Evolutionary conservation across 352 stramenopile species (phyloP), one percentile per base, ranked within the genome.

Genomic region (Globisporangium ultimum): DNA sequence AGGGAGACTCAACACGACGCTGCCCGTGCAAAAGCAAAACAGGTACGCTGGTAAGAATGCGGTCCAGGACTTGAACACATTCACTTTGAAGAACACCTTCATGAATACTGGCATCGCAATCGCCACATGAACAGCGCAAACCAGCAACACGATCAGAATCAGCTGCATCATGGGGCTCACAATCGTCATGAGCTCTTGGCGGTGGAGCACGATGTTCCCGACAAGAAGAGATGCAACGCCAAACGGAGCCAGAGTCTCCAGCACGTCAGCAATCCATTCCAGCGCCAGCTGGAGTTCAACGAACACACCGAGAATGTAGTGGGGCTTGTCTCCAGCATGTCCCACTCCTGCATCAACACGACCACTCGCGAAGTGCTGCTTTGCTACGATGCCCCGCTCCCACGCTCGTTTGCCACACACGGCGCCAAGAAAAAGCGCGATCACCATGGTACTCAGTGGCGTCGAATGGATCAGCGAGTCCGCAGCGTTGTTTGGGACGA

Each of bases 241-340:
- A 6, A 82, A 1, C 0, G 77, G 70, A 0, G 74, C 74, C 20
- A 84, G 66, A 2, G 41, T 18, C 59, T 83, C 67, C 40, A 83
- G 51, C 11, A n/a, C 28, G 6, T 63, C 55, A 0, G 76, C 51
- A 17, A 87, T 34, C 67, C 74, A 84, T 58, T 87, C 77, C 38
- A 87, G 57, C 4, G 70, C 71, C 1, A 80, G 58, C 36, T 83
- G 74, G 15, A 87, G 51, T 34, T 87, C 77, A 24, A 84, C 68
- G 15, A 79, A 21, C 8, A 75, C 55, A 15, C 70, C 59, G 15
- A 84, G 49, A 17, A 87, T 53, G 21, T 81, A 76, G 49, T 83
- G 66, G 43, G 70, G 61, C 57, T 70, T 70, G 22, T 54, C 50
- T 14, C 65, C 61, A 12, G 71, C 58, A 11, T 50, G 36, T n/a